These are phyloP conservation scores for Leccinum subrobustum DNA, from an alignment of 1,284 basidiomycete species.

Conservation along the genomic window DNA sequence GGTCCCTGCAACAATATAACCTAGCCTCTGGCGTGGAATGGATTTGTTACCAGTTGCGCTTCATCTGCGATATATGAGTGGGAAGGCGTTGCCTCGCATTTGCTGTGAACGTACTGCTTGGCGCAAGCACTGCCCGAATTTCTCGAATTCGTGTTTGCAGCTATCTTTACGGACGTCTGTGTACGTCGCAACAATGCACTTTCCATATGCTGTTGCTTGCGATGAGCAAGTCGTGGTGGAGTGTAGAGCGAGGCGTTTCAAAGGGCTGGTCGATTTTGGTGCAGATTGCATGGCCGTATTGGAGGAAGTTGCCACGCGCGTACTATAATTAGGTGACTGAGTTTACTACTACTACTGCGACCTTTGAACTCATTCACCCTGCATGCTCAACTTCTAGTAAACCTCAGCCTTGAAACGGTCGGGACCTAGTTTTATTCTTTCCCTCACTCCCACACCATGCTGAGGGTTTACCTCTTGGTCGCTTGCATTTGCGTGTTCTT, in stretches of 20 bases:
- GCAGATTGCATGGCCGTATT: conserved; percentile 23
- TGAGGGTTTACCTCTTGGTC: conserved; percentile 63
- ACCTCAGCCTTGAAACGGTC: background rate
- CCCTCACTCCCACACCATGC: conserved; percentile 38
- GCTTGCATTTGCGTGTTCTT: conserved; percentile 72
- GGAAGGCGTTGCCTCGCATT: background rate
- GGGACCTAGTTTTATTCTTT: background rate
- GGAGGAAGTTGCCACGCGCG: background rate
- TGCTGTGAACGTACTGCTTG: conserved; percentile 51
- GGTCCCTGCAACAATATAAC: conserved; percentile 9
- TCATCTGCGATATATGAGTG: conserved; percentile 50
- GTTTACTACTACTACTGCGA: background rate
- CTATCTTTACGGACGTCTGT: conserved; percentile 74
- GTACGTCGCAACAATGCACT: conserved; percentile 75
- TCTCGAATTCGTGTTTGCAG: conserved; percentile 75
- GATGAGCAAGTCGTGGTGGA: conserved; percentile 67
- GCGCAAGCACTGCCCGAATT: conserved; percentile 73
- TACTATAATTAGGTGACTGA: background rate
- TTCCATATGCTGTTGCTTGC: conserved; percentile 74
- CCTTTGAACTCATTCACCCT: background rate
- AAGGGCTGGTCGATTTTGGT: conserved; percentile 38
- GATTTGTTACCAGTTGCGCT: conserved; percentile 53
- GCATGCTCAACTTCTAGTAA: conserved; percentile 11
- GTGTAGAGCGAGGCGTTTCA: conserved; percentile 63
- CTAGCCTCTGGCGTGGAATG: background rate